These are phyloP conservation scores for Vachellia collinsii DNA, from an alignment of 306 rosid genomes.

Conservation along the genomic window DNA sequence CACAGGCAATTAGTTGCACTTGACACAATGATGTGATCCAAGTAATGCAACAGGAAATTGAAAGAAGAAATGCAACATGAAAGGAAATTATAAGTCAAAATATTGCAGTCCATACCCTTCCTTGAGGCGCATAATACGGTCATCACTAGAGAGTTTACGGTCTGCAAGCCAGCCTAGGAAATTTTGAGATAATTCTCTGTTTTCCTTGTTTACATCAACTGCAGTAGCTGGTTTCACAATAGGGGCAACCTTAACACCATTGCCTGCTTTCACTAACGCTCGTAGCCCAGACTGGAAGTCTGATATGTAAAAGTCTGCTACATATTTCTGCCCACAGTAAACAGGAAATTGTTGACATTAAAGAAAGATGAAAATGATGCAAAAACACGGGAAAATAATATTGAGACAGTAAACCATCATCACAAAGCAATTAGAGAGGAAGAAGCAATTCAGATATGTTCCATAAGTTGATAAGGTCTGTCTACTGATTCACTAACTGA, in stretches of 20 bases:
- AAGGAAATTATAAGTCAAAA: slow-evolving; percentile 1
- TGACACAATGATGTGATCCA: not conserved
- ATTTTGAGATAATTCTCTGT: slow-evolving; percentile 76
- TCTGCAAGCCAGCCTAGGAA: slow-evolving; percentile 88
- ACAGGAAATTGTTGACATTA: slow-evolving; percentile 19
- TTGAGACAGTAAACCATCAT: slow-evolving; percentile 15
- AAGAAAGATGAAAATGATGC: slow-evolving; percentile 1
- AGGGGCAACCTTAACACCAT: slow-evolving; percentile 93
- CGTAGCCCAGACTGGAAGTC: slow-evolving; percentile 95
- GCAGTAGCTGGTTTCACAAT: slow-evolving; percentile 75
- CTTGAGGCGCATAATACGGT: slow-evolving; percentile 87
- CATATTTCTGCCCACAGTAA: slow-evolving; percentile 66
- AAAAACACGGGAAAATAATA: not conserved
- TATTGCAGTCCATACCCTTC: slow-evolving; percentile 70
- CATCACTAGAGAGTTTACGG: slow-evolving; percentile 82
- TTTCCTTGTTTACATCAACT: slow-evolving; percentile 70
- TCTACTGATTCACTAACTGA: not conserved
- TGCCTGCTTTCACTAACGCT: slow-evolving; percentile 93
- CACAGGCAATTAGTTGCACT: not conserved
- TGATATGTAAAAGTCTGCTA: slow-evolving; percentile 90
- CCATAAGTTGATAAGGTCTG: not conserved
- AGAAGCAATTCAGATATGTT: slow-evolving; percentile 19
- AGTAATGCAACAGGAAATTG: slow-evolving; percentile 11
- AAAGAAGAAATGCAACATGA: not conserved
- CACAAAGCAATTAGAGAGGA: not conserved